Base-by-base conservation (phyloP, 768 basidiomycete species). In the Neoboletus magnificus region DNA sequence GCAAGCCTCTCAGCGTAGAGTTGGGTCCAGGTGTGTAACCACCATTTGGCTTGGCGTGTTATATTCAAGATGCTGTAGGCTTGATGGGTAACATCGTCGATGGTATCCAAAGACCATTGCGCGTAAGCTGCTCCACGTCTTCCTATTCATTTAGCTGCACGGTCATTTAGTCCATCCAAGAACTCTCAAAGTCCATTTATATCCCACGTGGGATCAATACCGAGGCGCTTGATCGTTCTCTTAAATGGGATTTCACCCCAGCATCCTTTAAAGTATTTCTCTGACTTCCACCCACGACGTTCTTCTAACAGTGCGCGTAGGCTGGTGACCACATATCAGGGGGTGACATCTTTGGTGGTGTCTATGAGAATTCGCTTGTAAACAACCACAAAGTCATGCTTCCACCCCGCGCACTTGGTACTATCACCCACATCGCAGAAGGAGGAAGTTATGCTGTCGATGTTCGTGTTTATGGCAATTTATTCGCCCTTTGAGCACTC, bases 41-140 rank as follows among this genome's bases (percentile, higher is more conserved):
- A 11, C 9, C 33, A 25, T 43, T 27, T 50, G 44, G 18, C 7
- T 50, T 20, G 13, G 10, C 12, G 12, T 43, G 25, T 39, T 16
- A 9, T 57, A 51, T 48, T 58, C 41, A 62, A 50, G 16, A 16
- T 36, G 12, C 27, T 42, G 2, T 56, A 97, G 96, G 97, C 63
- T 77, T 99, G 55, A 98, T 99, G 97, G 87, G 86, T n/a, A 98
- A 99, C 72, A 99, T 99, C 66, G 93, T 96, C 63, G 95, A 98
- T 75, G 94, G 95, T 65, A 95, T 96, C 68, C 94, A 97, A 72
- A 85, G 94, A 67, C 94, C 94, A 55, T 77, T 93, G 37, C 83
- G 91, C 65, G 91, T 93, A 69, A 60, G 89, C 71, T 41, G 20
- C 49, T 39, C 27, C 41, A 16, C 30, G 42, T 25, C 29, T 59